A percentile compares a stretch with the other conserved stretches of the same genome.
Conservation (phyloP, 768 basidiomycete species). For the Rhodotorula babjevae region DNA sequence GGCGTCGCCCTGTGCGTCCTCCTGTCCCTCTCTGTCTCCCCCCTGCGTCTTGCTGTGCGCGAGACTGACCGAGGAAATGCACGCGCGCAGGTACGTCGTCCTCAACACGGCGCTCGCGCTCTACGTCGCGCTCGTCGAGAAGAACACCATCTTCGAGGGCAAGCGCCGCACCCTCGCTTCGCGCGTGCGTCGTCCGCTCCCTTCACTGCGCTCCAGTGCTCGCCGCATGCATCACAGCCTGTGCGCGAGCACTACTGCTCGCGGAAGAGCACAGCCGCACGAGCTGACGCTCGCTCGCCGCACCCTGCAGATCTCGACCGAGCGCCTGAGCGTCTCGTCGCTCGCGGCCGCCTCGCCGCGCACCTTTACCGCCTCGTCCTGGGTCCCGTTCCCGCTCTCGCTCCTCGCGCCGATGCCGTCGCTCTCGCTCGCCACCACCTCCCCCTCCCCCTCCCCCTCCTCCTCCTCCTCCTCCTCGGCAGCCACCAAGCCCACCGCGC, state of each 20-base stretch:
- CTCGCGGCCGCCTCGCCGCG: conserved; percentile 5
- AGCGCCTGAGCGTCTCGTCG: conserved; percentile 23
- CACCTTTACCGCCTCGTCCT: conserved; percentile 12
- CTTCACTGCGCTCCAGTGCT: too few species aligned
- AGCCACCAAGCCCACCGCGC: too few species aligned
- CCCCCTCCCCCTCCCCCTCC: not conserved
- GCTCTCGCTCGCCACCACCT: not conserved
- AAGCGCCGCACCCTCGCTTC: conserved; percentile 85
- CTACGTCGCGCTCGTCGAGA: conserved; percentile 82
- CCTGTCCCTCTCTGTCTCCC: conserved; percentile 53
- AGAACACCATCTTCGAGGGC: conserved; percentile 77
- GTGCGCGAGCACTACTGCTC: too few species aligned
- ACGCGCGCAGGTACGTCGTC: conserved; percentile 63
- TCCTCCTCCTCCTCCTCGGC: not conserved
- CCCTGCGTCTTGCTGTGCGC: not conserved
- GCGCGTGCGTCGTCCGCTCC: conserved; percentile 55
- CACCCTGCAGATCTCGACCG: conserved; percentile 27
- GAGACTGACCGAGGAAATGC: too few species aligned
- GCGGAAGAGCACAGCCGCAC: too few species aligned
- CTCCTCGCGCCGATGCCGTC: conserved; percentile 5
- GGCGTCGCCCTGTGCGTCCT: conserved; percentile 70
- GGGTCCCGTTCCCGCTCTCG: conserved; percentile 29
- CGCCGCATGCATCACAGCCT: too few species aligned
- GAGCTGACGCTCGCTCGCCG: too few species aligned
- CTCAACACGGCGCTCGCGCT: conserved; percentile 68